Evolutionary conservation across 2,329 filamentous ascomycete species (phyloP).

Genomic region (Pseudocercospora musae): DNA sequence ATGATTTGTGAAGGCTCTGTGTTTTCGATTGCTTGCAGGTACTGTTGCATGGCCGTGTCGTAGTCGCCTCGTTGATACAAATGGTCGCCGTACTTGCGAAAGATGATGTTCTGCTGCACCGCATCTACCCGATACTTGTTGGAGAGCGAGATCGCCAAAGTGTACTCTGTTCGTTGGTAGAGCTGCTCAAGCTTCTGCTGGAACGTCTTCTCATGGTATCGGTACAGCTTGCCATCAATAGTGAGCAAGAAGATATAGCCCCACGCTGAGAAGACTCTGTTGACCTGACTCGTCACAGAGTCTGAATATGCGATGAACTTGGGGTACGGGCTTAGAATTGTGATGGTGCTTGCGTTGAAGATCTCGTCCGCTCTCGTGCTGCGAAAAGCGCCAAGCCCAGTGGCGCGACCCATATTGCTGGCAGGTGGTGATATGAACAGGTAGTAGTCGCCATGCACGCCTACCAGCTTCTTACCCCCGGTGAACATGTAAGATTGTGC

Average conservation of each 20-base stretch:
- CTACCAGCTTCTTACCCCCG: slow-evolving; percentile 78
- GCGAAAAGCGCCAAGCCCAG: slow-evolving; percentile 70
- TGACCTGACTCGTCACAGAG: slow-evolving; percentile 74
- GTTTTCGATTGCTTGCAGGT: slow-evolving; percentile 90
- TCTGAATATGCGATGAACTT: slow-evolving; percentile 89
- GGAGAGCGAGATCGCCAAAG: slow-evolving; percentile 85
- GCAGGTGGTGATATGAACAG: slow-evolving; percentile 78
- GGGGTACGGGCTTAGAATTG: slow-evolving; percentile 85
- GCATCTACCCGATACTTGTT: slow-evolving; percentile 80
- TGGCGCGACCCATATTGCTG: slow-evolving; percentile 53
- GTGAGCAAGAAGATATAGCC: slow-evolving; percentile 87
- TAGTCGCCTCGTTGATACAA: slow-evolving; percentile 94
- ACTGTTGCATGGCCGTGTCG: slow-evolving; percentile 98
- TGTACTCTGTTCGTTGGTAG: slow-evolving; percentile 89
- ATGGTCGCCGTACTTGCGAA: slow-evolving; percentile 89
- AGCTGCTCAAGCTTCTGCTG: slow-evolving; percentile 90
- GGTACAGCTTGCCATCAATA: slow-evolving; percentile 84
- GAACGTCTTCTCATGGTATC: slow-evolving; percentile 86
- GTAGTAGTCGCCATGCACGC: slow-evolving; percentile 79
- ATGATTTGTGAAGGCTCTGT: slow-evolving; percentile 97
- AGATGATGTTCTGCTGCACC: slow-evolving; percentile 84
- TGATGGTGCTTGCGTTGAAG: slow-evolving; percentile 84
- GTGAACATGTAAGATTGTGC: slow-evolving; percentile 90
- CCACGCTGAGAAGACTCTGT: slow-evolving; percentile 81
- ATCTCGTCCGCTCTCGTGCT: slow-evolving; percentile 69